phyloP scores from a whole-genome alignment of 2,329 filamentous ascomycete species.

The Cladosporium sp. region DNA sequence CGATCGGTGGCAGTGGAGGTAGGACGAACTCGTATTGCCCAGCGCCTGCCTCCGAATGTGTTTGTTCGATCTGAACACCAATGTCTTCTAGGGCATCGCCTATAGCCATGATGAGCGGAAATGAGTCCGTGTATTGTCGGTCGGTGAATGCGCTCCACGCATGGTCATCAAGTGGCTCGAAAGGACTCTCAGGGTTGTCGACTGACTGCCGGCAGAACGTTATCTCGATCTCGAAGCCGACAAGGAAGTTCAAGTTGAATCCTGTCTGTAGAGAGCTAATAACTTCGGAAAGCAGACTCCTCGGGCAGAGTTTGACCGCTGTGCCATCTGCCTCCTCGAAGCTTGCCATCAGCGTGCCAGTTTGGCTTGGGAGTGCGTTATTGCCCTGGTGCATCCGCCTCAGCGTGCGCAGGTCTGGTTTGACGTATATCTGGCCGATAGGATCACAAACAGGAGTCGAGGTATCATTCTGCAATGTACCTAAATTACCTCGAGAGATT shows the following conservation, averaged over 20 bases:
- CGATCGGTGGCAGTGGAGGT: slow-evolving; percentile 60
- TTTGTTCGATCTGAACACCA: slow-evolving; percentile 68
- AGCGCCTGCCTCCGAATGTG: slow-evolving; percentile 71
- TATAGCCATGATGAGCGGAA: slow-evolving; percentile 66
- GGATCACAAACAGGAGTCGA: slow-evolving; percentile 55
- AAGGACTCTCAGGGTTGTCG: slow-evolving; percentile 37
- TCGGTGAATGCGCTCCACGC: slow-evolving; percentile 69
- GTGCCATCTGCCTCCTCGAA: slow-evolving; percentile 61
- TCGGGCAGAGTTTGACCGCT: slow-evolving; percentile 61
- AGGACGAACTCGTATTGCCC: slow-evolving; percentile 80
- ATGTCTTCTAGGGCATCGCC: slow-evolving; percentile 59
- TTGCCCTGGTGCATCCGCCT: slow-evolving; percentile 51
- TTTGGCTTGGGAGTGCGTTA: slow-evolving; percentile 40
- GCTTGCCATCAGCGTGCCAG: slow-evolving; percentile 66
- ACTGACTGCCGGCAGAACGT: slow-evolving; percentile 61
- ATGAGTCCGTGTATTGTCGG: slow-evolving; percentile 59
- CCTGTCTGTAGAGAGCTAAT: slow-evolving; percentile 54
- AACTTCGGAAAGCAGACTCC: slow-evolving; percentile 46
- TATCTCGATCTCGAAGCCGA: slow-evolving; percentile 83
- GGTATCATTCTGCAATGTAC: slow-evolving; percentile 67
- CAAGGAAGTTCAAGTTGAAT: slow-evolving; percentile 58
- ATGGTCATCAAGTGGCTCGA: slow-evolving; percentile 60
- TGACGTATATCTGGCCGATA: slow-evolving; percentile 65
- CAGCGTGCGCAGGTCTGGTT: slow-evolving; percentile 66
- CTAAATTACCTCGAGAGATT: slow-evolving; percentile 64